Evolutionary conservation across 345 rosid genomes (phyloP), one percentile per base, ranked within the genome.

Genomic region (Eucalyptus viminalis): DNA sequence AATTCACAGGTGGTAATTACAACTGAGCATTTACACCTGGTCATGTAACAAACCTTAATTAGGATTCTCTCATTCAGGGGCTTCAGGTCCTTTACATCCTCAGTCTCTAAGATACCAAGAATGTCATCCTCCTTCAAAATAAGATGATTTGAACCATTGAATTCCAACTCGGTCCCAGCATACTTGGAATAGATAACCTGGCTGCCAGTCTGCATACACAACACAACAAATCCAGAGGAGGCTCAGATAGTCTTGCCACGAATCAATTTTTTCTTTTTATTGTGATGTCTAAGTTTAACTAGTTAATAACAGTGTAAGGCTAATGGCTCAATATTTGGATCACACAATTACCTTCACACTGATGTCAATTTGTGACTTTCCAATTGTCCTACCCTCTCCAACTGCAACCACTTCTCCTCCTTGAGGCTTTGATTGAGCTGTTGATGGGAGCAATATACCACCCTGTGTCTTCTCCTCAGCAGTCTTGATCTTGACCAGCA

Each of bases 391-490:
- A 40, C 99, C 99, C 92, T 97, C 97, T 37, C 99, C 99, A 49
- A 96, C 94, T 69, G 97, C 99, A 56, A 98, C 95, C 13, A 98
- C 99, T 90, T 97, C 99, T 87, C 99, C 99, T 50, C 94, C 96
- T 90, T 98, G 99, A 87, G 99, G 97, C 90, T 97, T 98, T 29
- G 96, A 87, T 89, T 96, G 99, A 58, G 98, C 99, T 7, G 97
- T 89, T 9, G 95, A 86, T 27, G 98, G 99, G 62, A 97, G 98
- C 88, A 98, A 92, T 90, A 97, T 95, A 45, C 99, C 99, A 88
- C 99, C 98, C 11, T 91, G 87, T 9, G 97, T 94, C 93, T 96
- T 98, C 89, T 96, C 99, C 92, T 98, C 99, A 3, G 92, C 94
- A 83, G 90, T 94, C 94, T 96, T 96, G 89, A 96, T 95, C 93